phyloP scores from a whole-genome alignment of 495 filamentous ascomycete genomes.

The Cercophora newfieldiana region DNA sequence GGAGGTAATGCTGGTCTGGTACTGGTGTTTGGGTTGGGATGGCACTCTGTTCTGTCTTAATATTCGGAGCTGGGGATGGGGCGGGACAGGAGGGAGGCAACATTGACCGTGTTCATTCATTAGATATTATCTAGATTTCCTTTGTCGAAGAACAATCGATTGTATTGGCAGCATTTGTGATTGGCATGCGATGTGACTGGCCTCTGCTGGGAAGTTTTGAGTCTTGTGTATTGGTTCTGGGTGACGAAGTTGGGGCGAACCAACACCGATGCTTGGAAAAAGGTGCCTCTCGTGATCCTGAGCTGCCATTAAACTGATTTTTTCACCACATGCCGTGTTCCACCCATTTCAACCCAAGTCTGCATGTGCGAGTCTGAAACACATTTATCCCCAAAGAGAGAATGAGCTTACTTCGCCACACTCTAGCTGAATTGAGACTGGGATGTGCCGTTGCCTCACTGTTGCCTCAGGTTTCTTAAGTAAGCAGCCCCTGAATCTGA shows the following conservation, averaged over 20 bases:
- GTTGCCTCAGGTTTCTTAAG: background rate
- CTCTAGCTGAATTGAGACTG: no score
- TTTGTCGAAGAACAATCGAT: background rate
- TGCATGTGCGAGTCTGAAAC: no score
- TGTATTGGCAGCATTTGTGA: background rate
- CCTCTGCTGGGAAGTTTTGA: no score
- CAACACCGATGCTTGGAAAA: no score
- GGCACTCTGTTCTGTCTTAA: background rate
- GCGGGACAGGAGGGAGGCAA: background rate
- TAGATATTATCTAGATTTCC: conserved; percentile 3
- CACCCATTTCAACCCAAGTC: no score
- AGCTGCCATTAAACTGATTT: no score
- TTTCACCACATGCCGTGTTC: no score
- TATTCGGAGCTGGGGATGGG: background rate
- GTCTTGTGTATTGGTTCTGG: no score
- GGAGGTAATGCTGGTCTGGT: conserved; percentile 6
- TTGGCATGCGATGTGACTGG: background rate
- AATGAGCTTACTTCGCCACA: no score
- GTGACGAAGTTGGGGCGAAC: no score
- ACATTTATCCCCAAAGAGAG: no score
- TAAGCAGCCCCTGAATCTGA: background rate
- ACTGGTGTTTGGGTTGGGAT: conserved; percentile 1
- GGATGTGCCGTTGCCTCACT: background rate
- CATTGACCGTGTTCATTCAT: conserved; percentile 6
- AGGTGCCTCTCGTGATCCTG: no score